Base-by-base conservation (phyloP, 495 filamentous ascomycete genomes). In the Lindgomyces ingoldianus region DNA sequence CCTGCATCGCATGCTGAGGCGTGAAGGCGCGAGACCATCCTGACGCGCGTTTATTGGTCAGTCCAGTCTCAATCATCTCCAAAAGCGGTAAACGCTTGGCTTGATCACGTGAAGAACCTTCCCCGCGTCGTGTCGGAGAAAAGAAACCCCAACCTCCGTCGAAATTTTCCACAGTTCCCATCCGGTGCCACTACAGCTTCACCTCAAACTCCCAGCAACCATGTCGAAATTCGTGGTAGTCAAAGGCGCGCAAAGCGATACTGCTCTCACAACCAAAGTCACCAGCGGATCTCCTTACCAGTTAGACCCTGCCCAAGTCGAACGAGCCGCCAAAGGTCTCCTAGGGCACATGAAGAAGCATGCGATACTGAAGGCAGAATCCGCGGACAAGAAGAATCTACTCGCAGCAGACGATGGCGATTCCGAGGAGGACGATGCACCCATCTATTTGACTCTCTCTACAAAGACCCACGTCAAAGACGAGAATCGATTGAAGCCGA, bases 381-480 rank as follows among this genome's bases (percentile, higher is more conserved):
- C 74, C 11, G 75, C 85, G 11, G 78, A 79, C n/a, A 88, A 84
- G 73, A 91, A 89, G 74, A 88, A 87, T 39, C 33, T 39, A 53
- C 83, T 96, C 3, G 61, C 61, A 30, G 69, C 62, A n/a, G 54
- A 70, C 22, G 56, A 58, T 8, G 70, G 66, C 18, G 58, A 61
- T 21, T 81, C 50, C 79, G 77, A 30, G 79, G 78, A 44, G 78
- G 82, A 71, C 12, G 81, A 87, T 57, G 84, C 36, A 8, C 84
- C 90, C 2, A 80, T 98, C 57, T 96, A 89, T 88, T 84, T 98
- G 30, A 85, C 87, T 11, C 77, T 98, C 52, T 90, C 91, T 48
- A 96, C 92, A 47, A 98, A 98, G 78, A 91, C 89, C 76, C 90
- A 94, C 73, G 86, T 93, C 58, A 79, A 84, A 56, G 87, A 91